A percentile compares a stretch with the other conserved stretches of the same genome.
phyloP scores from a whole-genome alignment of 306 rosid genomes.

The Corylus heterophylla region DNA sequence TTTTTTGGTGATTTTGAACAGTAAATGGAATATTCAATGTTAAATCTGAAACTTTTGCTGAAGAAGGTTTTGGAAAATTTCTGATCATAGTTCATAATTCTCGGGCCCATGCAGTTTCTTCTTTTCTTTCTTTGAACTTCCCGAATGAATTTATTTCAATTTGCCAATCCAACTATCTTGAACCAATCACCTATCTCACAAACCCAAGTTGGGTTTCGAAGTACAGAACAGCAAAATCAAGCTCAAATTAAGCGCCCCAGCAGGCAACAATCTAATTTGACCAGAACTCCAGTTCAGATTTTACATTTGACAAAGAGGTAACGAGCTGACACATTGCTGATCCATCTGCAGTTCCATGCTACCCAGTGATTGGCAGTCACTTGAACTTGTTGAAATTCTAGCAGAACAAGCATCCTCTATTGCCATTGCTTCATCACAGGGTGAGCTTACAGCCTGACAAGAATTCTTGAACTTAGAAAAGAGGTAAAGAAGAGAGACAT shows the following conservation, averaged over 20 bases:
- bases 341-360: constrained; percentile 20
- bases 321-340: constrained; percentile 30
- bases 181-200: not conserved
- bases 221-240: not conserved
- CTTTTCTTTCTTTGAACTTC: not conserved
- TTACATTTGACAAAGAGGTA: constrained; percentile 16
- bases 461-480: constrained; percentile 47
- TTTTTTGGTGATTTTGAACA: not conserved
- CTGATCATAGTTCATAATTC: not conserved
- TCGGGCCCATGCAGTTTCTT: not conserved
- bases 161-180: not conserved
- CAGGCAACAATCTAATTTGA: too few species aligned
- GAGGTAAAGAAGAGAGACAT: constrained; percentile 56
- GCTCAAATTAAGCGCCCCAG: not conserved
- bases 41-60: not conserved
- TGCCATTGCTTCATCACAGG: constrained; percentile 26
- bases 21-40: constrained; percentile 7
- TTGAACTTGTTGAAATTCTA: constrained; percentile 34
- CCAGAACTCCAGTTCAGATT: constrained; percentile 8
- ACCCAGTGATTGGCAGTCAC: constrained; percentile 26
- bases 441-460: constrained; percentile 6
- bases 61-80: not conserved
- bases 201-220: not conserved
- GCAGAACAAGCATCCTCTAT: constrained; percentile 23
- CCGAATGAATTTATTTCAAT: not conserved